Evolutionary conservation across 2,329 filamentous ascomycete genomes (phyloP), one percentile per base, ranked within the genome.

Genomic region (Alternaria ethzedia): DNA sequence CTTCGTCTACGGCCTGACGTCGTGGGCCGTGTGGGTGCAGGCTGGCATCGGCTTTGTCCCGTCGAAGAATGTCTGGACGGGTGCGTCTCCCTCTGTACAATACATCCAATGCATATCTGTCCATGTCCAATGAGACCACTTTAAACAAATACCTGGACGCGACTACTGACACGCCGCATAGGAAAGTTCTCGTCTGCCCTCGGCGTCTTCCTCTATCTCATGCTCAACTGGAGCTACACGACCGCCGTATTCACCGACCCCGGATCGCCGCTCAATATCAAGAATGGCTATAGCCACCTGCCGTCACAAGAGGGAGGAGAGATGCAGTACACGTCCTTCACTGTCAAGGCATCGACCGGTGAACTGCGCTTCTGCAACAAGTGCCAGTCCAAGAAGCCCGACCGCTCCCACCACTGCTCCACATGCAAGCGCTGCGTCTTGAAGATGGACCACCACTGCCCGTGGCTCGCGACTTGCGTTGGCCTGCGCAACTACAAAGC

Each of bases 381-480:
- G 83, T 99, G 96, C 81, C 92, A 96, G 82, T 90, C 90, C 56
- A 89, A 92, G 67, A 99, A 99, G 83, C 96, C 96, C 45, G 96
- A 99, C 82, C 92, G 96, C 65, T 90, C 95, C 30, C 96, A 99
- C 80, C 96, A 99, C 83, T 99, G 96, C 86, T 97, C 93, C 11
- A 96, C 94, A 5, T 99, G 96, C 82, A 89, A 91, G 70, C 91
- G 91, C 75, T 99, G 96, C 79, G 94, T 99, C 25, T 86, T 99
- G 79, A 99, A 99, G 85, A 99, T 99, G 96, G 96, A 99, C 78
- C 96, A 99, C 80, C 96, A 99, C 83, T 99, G 96, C 79, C 96
- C 96, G 15, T 99, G 96, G 96, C 86, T 99, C 54, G 95, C 96
- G 26, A 97, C 93, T 5, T 99, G 96, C 80, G 92, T 99, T 63